phyloP scores from a whole-genome alignment of 225 moss, liverwort and hornwort species.

The Rhytidiadelphus loreus region DNA sequence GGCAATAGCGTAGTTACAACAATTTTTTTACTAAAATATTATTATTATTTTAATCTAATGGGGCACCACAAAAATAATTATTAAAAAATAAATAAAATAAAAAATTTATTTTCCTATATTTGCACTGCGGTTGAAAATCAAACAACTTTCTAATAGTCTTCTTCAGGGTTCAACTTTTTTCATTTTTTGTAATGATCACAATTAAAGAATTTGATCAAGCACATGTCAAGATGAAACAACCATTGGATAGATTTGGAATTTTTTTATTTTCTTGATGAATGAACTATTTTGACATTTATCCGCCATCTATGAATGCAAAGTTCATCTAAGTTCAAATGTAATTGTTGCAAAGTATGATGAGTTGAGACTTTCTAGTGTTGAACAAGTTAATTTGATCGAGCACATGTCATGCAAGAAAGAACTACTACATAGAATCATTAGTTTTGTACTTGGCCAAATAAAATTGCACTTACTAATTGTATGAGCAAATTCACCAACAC shows the following conservation, averaged over 20 bases:
- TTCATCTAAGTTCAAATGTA: background rate
- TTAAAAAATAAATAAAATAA: no score
- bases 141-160: no score
- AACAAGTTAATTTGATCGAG: background rate
- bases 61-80: no score
- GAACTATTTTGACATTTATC: background rate
- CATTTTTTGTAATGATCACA: no score
- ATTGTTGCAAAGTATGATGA: background rate
- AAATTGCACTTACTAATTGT: background rate
- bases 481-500: rapidly evolving
- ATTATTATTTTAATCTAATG: no score
- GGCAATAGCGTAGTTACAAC: no score
- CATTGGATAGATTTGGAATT: background rate
- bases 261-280: background rate
- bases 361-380: background rate
- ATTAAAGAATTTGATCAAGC: background rate
- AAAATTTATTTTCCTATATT: no score
- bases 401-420: background rate
- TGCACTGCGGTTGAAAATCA: no score
- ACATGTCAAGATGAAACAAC: background rate
- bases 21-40: no score
- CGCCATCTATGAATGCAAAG: background rate
- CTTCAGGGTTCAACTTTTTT: no score
- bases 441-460: background rate
- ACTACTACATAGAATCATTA: background rate